Evolutionary conservation across 1,139 yeast species (phyloP), one percentile per base, ranked within the genome.

Genomic region (Yarrowia galli): DNA sequence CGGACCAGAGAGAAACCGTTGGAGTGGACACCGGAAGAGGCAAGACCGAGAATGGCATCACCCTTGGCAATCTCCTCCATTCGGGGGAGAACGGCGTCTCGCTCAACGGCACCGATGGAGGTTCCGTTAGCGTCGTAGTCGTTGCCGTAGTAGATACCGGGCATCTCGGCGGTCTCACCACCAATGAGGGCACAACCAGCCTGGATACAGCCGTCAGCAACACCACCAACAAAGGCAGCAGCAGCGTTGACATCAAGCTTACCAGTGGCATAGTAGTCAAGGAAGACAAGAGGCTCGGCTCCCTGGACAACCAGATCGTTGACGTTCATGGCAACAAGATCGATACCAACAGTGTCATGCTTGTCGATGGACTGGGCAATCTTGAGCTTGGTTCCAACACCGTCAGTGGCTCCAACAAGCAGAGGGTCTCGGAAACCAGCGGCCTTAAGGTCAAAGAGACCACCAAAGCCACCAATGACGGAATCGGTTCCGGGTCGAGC

Each of bases 91-190:
- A 95, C 86, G 72, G 86, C 84, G 71, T 82, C 80, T 75, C 89
- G 91, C 73, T 85, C 82, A n/a, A 96, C 98, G n/a, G 99, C 99
- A 75, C 99, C 99, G 67, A 96, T 93, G 67, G 98, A 96, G 53
- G 99, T 95, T 79, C 99, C 99, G 75, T 95, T 95, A 70, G 97
- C 93, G 79, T 96, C 99, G 77, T 96, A 96, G 79, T 96, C 99
- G 58, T 96, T 96, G 69, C 88, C 92, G 69, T 88, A 90, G 76
- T 96, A 96, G 89, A 96, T 92, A 72, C 99, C 99, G 51, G 99
- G 99, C 99, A 96, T 96, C 83, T 96, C 99, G 69, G 97, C 91
- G 65, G 99, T 96, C 80, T 96, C 99, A 73, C 99, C 99, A 68
- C 99, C 99, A 70, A 96, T 98, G 71, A 96, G 84, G 10, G 99